A percentile compares a stretch with the other conserved stretches of the same genome.
phyloP scores from a whole-genome alignment of 169 alveolate species.

The Plasmodium gaboni region DNA sequence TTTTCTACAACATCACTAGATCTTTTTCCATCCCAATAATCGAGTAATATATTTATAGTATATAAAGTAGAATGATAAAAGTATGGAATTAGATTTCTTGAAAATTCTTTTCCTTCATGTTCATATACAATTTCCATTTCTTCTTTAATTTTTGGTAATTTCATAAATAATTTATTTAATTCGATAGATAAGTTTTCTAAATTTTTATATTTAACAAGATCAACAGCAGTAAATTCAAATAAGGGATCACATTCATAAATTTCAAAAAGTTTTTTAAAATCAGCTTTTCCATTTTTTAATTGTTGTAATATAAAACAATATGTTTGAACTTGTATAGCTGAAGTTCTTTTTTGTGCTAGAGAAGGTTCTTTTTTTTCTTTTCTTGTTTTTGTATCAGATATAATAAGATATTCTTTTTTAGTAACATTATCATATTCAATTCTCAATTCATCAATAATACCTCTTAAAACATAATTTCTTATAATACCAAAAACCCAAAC shows the following conservation, averaged over 20 bases:
- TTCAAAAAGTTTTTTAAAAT: constrained; percentile 77
- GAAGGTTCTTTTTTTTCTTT: constrained; percentile 79
- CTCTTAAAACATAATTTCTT: constrained; percentile 83
- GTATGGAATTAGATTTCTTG: constrained; percentile 78
- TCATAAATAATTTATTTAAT: constrained; percentile 76
- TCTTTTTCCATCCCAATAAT: constrained; percentile 87
- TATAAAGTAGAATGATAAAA: constrained; percentile 78
- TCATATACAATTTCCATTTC: constrained; percentile 87
- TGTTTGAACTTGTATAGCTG: constrained; percentile 87
- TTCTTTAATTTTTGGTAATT: constrained; percentile 83
- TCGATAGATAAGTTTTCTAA: constrained; percentile 77
- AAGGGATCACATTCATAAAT: constrained; percentile 82
- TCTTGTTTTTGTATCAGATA: constrained; percentile 88
- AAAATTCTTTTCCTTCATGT: constrained; percentile 81
- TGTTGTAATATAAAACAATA: constrained; percentile 82
- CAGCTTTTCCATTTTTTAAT: constrained; percentile 76
- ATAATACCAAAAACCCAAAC: constrained; percentile 85
- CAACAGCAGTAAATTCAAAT: constrained; percentile 80
- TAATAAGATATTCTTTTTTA: constrained; percentile 77
- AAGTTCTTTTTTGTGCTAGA: constrained; percentile 82
- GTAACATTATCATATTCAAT: constrained; percentile 77
- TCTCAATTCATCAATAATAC: constrained; percentile 85
- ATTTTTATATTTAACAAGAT: constrained; percentile 80
- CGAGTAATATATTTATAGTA: constrained; percentile 80
- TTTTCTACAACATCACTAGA: constrained; percentile 82